Conservation (phyloP, 1,139 yeast genomes). For the Candida smagusa region DNA sequence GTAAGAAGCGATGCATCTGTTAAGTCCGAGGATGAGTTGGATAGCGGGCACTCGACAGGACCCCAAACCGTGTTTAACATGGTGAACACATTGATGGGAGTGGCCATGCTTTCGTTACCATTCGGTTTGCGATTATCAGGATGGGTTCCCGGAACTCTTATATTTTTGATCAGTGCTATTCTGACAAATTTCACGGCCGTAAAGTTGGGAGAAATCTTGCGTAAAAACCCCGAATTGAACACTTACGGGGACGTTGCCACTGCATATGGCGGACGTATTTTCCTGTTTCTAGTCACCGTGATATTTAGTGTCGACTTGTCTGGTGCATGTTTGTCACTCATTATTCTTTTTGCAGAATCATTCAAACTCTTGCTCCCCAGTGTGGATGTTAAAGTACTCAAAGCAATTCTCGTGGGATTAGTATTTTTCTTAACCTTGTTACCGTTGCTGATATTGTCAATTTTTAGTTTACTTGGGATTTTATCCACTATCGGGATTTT, state of each 20-base stretch:
- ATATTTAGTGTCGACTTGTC: constrained; percentile 73
- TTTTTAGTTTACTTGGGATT: constrained; percentile 74
- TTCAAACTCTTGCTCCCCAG: constrained; percentile 62
- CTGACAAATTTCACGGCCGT: constrained; percentile 71
- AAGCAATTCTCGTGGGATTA: constrained; percentile 41
- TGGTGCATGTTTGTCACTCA: constrained; percentile 76
- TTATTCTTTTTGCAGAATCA: constrained; percentile 82
- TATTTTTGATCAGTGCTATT: constrained; percentile 55
- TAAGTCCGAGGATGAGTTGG: background rate
- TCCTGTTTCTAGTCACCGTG: constrained; percentile 60
- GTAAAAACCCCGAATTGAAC: constrained; percentile 25
- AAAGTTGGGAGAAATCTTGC: constrained; percentile 33
- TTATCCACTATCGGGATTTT: constrained; percentile 66
- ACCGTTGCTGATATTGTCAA: constrained; percentile 70
- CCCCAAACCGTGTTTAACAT: constrained; percentile 89
- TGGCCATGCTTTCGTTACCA: constrained; percentile 82
- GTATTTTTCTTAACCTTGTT: constrained; percentile 65
- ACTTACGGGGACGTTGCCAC: constrained; percentile 49
- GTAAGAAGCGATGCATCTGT: background rate
- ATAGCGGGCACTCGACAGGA: constrained; percentile 48
- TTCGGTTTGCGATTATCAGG: constrained; percentile 79
- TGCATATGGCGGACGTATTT: constrained; percentile 39
- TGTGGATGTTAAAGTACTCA: constrained; percentile 47
- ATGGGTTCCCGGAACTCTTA: constrained; percentile 62
- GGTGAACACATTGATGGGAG: constrained; percentile 80